Conservation (phyloP, 176 grass and related monocot genomes). For the Raddia distichophylla region DNA sequence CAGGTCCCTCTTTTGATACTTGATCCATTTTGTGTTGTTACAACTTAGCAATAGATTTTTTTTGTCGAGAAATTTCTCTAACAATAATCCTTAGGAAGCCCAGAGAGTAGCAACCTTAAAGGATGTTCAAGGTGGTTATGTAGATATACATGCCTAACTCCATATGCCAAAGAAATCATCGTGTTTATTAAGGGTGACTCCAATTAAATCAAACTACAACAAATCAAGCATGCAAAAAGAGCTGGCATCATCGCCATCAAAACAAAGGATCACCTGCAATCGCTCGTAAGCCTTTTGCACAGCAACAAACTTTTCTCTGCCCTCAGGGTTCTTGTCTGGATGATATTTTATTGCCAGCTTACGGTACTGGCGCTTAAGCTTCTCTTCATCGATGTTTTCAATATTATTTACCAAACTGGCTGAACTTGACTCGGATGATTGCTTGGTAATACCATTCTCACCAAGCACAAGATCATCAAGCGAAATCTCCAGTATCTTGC, state of each 20-base stretch:
- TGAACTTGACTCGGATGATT: constrained; percentile 48
- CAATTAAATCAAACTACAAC: constrained; percentile 13
- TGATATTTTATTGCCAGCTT: constrained; percentile 98
- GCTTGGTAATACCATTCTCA: constrained; percentile 55
- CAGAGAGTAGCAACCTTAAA: constrained; percentile 4
- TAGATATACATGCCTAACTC: neutral
- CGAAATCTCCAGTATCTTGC: constrained; percentile 95
- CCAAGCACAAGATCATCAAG: constrained; percentile 85
- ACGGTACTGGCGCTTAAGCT: constrained; percentile 95
- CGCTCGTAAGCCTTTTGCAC: constrained; percentile 99
- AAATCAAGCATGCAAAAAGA: constrained; percentile 11
- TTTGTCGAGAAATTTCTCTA: constrained; percentile 5
- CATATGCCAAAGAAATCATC: neutral
- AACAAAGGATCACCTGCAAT: constrained; percentile 75
- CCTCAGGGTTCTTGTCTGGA: constrained; percentile 99
- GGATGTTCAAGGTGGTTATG: neutral
- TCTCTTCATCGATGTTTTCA: constrained; percentile 97
- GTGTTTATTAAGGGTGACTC: neutral
- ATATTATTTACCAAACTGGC: constrained; percentile 53
- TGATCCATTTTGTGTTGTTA: constrained; percentile 10
- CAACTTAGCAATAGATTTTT: neutral
- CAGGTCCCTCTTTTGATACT: neutral
- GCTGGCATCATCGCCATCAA: neutral
- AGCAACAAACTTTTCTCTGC: constrained; percentile 96
- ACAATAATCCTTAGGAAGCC: constrained; percentile 18